A percentile compares a stretch with the other conserved stretches of the same genome.
These are phyloP conservation scores for Leccinum aurantiacum DNA, from an alignment of 768 basidiomycete genomes.

Conservation along the genomic window DNA sequence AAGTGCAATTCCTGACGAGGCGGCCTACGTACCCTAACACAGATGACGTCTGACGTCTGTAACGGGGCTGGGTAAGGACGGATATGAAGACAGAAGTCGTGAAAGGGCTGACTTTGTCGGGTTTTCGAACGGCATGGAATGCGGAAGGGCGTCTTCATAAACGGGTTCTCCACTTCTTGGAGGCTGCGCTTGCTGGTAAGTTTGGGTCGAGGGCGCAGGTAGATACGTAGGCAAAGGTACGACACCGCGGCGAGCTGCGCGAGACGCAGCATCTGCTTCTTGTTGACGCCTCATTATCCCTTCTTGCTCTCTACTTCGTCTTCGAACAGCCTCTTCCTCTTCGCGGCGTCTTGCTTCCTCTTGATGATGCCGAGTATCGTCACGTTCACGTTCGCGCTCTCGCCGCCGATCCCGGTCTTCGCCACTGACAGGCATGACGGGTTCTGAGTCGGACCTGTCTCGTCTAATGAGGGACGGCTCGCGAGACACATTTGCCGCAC, in stretches of 20 bases:
- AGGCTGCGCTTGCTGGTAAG: slow-evolving; percentile 36
- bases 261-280: slow-evolving; percentile 55
- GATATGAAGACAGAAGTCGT: slow-evolving; percentile 36
- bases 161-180: slow-evolving; percentile 32
- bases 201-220: slow-evolving; percentile 30
- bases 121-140: slow-evolving; percentile 62
- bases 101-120: slow-evolving; percentile 55
- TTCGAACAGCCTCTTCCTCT: slow-evolving; percentile 46
- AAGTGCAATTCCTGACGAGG: slow-evolving; percentile 6
- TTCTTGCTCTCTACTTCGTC: slow-evolving; percentile 53
- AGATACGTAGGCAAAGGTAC: slow-evolving; percentile 29
- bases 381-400: slow-evolving; percentile 22
- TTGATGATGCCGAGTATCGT: slow-evolving; percentile 40
- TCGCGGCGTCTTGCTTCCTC: slow-evolving; percentile 47
- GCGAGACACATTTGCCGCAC: slow-evolving; percentile 24
- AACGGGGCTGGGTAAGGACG: slow-evolving; percentile 30
- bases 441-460: slow-evolving; percentile 27
- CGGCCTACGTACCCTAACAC: slow-evolving; percentile 37
- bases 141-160: slow-evolving; percentile 35
- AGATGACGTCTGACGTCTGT: slow-evolving; percentile 29
- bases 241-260: slow-evolving; percentile 40
- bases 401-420: slow-evolving; percentile 29
- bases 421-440: slow-evolving; percentile 28
- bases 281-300: slow-evolving; percentile 58
- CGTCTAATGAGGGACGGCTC: slow-evolving; percentile 26